These are phyloP conservation scores for Prunus padus DNA, from an alignment of 306 rosid species.

Conservation along the genomic window DNA sequence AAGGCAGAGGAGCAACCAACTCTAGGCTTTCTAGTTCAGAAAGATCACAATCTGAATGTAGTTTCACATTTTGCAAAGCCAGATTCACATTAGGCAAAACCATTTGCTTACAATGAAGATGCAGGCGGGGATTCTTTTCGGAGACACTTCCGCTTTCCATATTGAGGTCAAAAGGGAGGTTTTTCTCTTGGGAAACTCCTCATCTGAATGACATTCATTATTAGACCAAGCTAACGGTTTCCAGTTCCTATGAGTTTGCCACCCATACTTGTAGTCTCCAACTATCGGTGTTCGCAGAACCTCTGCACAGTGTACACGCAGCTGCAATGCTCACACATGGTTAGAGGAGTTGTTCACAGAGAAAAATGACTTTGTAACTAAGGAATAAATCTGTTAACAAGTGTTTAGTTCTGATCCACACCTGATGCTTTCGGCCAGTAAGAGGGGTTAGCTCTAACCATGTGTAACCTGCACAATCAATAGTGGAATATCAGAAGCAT, in stretches of 20 bases:
- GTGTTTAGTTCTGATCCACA: constrained; percentile 22
- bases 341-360: not conserved
- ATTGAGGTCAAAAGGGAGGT: constrained; percentile 71
- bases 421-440: constrained; percentile 99
- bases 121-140: constrained; percentile 62
- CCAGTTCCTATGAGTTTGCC: constrained; percentile 80
- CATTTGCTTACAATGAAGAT: constrained; percentile 87
- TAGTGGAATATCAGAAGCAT: constrained; percentile 18
- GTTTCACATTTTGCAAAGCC: constrained; percentile 52
- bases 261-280: constrained; percentile 93
- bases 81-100: constrained; percentile 64
- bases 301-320: constrained; percentile 95
- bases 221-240: constrained; percentile 38
- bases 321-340: constrained; percentile 39
- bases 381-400: not conserved
- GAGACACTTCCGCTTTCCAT: constrained; percentile 62
- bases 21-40: constrained; percentile 54
- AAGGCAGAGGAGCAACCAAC: constrained; percentile 67
- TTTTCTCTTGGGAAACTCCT: constrained; percentile 41
- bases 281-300: constrained; percentile 88
- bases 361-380: constrained; percentile 11
- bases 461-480: constrained; percentile 62
- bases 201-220: constrained; percentile 30
- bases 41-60: constrained; percentile 49
- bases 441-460: constrained; percentile 91